Evolutionary conservation across 192 early-diverging fungal species (phyloP).

Genomic region (Coemansia sp.): DNA sequence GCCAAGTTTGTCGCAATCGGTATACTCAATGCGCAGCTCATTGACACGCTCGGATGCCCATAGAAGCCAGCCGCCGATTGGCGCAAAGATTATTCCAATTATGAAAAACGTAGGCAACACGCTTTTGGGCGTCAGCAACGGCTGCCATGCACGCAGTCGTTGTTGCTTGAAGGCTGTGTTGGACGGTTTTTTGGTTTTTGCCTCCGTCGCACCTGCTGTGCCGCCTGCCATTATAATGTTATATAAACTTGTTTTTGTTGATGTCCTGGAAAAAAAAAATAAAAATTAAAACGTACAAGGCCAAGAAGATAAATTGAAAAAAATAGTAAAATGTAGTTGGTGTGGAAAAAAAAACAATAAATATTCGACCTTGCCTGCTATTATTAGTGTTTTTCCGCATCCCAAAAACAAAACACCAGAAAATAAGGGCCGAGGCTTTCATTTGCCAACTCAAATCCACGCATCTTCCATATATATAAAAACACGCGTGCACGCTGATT

Average conservation of each 20-base stretch:
- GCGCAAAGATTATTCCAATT: conserved; percentile 93
- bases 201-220: conserved; percentile 10
- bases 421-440: too few species aligned
- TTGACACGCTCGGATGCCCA: conserved; percentile 85
- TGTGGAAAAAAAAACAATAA: not conserved
- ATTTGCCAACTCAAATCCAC: too few species aligned
- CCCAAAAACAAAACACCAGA: too few species aligned
- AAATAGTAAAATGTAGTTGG: not conserved
- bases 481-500: too few species aligned
- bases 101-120: conserved; percentile 95
- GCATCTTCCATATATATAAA: too few species aligned
- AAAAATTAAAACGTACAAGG: not conserved
- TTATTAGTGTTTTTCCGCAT: too few species aligned
- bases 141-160: conserved; percentile 98
- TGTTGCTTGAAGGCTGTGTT: conserved; percentile 99
- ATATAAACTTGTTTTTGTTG: not conserved
- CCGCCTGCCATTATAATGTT: conserved; percentile 31
- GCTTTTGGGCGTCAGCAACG: conserved; percentile 96
- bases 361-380: not conserved
- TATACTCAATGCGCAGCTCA: conserved; percentile 93
- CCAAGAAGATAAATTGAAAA: not conserved
- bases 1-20: conserved; percentile 64
- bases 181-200: conserved; percentile 46
- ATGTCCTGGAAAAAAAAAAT: not conserved
- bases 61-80: conserved; percentile 87